phyloP scores from a whole-genome alignment of 305 asterid species.

The Striga hermonthica region DNA sequence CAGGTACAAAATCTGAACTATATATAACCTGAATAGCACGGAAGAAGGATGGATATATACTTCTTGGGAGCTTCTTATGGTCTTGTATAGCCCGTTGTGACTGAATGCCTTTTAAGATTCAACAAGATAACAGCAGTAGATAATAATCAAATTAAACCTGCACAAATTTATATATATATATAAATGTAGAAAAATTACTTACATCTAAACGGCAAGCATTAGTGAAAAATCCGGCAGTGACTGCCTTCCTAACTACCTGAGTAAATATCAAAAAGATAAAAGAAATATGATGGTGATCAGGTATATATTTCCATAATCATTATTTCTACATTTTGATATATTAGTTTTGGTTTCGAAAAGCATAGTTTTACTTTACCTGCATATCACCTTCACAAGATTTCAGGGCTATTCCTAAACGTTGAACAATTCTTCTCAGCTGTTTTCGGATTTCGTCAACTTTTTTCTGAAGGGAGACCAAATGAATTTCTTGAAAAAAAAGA shows the following conservation, averaged over 20 bases:
- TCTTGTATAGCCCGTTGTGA: slow-evolving; percentile 86
- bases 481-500: background rate
- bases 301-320: too few relatives aligned
- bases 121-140: slow-evolving; percentile 29
- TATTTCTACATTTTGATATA: too few relatives aligned
- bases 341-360: too few relatives aligned
- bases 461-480: slow-evolving; percentile 52
- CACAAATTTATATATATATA: slow-evolving; percentile 1
- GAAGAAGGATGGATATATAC: slow-evolving; percentile 96
- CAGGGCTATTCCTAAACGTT: slow-evolving; percentile 69
- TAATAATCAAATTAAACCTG: slow-evolving; percentile 26
- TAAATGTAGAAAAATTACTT: slow-evolving; percentile 33
- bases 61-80: slow-evolving; percentile 85
- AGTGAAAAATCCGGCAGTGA: slow-evolving; percentile 85
- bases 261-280: slow-evolving; percentile 26
- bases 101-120: slow-evolving; percentile 58
- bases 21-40: slow-evolving; percentile 92
- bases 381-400: slow-evolving; percentile 81
- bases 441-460: slow-evolving; percentile 75
- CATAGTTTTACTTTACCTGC: slow-evolving; percentile 43
- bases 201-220: slow-evolving; percentile 94
- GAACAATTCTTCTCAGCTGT: slow-evolving; percentile 79
- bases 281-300: background rate
- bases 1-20: slow-evolving; percentile 27
- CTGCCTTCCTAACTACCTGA: slow-evolving; percentile 84